A percentile compares a stretch with the other conserved stretches of the same genome.
Evolutionary conservation across 371 early-diverging fungal species (phyloP).

Genomic region (Rhizomucor miehei): DNA sequence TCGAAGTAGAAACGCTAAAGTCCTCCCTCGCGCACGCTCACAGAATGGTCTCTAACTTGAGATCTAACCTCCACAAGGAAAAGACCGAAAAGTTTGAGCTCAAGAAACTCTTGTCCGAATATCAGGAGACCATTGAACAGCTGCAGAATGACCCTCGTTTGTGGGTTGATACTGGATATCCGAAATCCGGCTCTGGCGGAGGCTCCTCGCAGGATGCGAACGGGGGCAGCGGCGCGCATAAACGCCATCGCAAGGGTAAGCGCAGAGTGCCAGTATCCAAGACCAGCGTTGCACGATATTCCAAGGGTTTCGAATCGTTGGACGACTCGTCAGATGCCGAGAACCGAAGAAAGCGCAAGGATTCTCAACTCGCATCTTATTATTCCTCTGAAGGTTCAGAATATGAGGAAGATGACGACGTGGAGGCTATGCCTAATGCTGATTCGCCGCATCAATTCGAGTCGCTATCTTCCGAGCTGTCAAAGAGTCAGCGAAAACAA

Average conservation of each 20-base stretch:
- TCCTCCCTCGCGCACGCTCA: conserved; percentile 46
- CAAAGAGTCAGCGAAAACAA: conserved; percentile 20
- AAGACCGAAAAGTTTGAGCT: conserved; percentile 63
- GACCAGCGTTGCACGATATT: conserved; percentile 11
- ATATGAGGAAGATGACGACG: conserved; percentile 21
- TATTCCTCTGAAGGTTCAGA: conserved; percentile 27
- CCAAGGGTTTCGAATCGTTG: conserved; percentile 13
- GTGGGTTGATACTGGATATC: conserved; percentile 36
- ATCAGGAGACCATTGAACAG: conserved; percentile 60
- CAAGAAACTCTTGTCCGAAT: conserved; percentile 58
- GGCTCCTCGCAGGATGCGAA: too few species aligned
- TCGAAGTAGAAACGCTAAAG: conserved; percentile 47
- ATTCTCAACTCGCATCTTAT: conserved; percentile 18
- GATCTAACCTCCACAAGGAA: conserved; percentile 46
- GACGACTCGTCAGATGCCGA: conserved; percentile 19
- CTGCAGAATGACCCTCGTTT: conserved; percentile 54
- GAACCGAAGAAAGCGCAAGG: conserved; percentile 15
- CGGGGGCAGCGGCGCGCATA: background rate
- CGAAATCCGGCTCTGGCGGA: conserved; percentile 9
- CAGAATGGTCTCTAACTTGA: conserved; percentile 42
- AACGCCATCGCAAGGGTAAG: conserved; percentile 17
- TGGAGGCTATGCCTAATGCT: background rate
- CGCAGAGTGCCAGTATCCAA: conserved; percentile 16
- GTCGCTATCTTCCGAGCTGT: conserved; percentile 26
- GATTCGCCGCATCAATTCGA: conserved; percentile 14